phyloP scores from a whole-genome alignment of 495 filamentous ascomycete species.

The Penicillium ucsense region DNA sequence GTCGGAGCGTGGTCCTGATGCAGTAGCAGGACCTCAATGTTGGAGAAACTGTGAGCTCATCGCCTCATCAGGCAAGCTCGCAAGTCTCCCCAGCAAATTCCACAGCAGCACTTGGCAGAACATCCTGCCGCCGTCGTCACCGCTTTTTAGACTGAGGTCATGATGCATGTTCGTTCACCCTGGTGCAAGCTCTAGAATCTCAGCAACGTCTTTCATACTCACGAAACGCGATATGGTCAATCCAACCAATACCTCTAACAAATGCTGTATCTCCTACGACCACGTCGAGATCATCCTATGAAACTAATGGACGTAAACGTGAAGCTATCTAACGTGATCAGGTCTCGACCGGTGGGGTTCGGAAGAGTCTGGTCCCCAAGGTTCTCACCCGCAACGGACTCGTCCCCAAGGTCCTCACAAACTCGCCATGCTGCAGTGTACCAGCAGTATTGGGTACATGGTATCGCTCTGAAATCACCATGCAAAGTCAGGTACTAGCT shows the following conservation, averaged over 20 bases:
- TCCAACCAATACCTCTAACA: too few species aligned
- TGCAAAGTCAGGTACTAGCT: slow-evolving; percentile 5
- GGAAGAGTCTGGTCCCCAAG: slow-evolving; percentile 8
- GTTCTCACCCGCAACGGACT: too few species aligned
- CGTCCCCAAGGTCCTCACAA: slow-evolving; percentile 34
- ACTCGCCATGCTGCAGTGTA: not conserved
- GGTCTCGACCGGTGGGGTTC: slow-evolving; percentile 7
- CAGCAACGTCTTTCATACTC: too few species aligned
- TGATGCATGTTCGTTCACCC: too few species aligned
- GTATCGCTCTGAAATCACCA: not conserved
- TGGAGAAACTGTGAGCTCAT: slow-evolving; percentile 3
- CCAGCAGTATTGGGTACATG: slow-evolving; percentile 12
- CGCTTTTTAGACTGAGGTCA: not conserved
- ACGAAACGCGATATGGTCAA: too few species aligned
- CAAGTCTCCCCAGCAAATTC: not conserved
- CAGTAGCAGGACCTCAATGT: not conserved
- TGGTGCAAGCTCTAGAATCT: too few species aligned
- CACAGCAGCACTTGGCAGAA: slow-evolving; percentile 5
- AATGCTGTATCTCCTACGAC: too few species aligned
- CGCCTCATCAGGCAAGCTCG: not conserved
- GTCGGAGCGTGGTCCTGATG: too few species aligned
- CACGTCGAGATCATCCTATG: too few species aligned
- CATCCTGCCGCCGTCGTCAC: slow-evolving; percentile 1
- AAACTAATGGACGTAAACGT: too few species aligned
- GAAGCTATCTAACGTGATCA: slow-evolving; percentile 4